Percentiles rank a stretch among this genome's conserved stretches.
phyloP scores from a whole-genome alignment of 257 asterid species.

The Solanum lignicaule region DNA sequence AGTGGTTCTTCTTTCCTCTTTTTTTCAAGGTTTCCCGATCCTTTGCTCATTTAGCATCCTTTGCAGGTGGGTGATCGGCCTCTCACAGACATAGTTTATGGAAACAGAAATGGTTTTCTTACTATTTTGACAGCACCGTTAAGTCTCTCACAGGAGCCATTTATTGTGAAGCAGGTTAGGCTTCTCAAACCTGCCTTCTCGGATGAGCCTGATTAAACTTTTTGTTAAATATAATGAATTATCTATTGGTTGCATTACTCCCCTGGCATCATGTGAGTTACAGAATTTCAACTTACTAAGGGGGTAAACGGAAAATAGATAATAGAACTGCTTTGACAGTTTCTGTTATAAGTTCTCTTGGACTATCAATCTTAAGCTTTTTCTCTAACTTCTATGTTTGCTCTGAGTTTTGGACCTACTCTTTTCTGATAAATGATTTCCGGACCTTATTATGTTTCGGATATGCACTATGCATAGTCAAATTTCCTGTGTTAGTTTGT shows the following conservation, averaged over 20 bases:
- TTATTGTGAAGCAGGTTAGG: conserved; percentile 70
- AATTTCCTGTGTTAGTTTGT: not conserved
- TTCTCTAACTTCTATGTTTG: not conserved
- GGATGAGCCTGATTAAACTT: not conserved
- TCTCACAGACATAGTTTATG: conserved; percentile 81
- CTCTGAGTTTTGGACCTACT: not conserved
- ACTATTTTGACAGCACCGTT: conserved; percentile 77
- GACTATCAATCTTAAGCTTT: not conserved
- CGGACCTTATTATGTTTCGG: not conserved
- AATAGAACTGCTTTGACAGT: not conserved
- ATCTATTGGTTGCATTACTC: not conserved
- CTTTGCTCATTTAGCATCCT: not conserved
- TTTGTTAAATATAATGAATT: not conserved
- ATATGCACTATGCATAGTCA: not conserved
- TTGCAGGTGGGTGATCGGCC: conserved; percentile 95
- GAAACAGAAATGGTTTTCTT: conserved; percentile 77
- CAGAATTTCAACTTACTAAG: not conserved
- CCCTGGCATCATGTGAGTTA: not conserved
- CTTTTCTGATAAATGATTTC: not conserved
- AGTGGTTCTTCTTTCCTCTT: not conserved
- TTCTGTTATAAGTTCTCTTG: not conserved
- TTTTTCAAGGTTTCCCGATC: not conserved
- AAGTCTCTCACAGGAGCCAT: conserved; percentile 73
- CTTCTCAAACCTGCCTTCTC: not conserved
- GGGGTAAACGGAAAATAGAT: not conserved